A percentile compares a stretch with the other conserved stretches of the same genome.
These are phyloP conservation scores for Daldinia childiae DNA, from an alignment of 495 filamentous ascomycete species.

Conservation along the genomic window DNA sequence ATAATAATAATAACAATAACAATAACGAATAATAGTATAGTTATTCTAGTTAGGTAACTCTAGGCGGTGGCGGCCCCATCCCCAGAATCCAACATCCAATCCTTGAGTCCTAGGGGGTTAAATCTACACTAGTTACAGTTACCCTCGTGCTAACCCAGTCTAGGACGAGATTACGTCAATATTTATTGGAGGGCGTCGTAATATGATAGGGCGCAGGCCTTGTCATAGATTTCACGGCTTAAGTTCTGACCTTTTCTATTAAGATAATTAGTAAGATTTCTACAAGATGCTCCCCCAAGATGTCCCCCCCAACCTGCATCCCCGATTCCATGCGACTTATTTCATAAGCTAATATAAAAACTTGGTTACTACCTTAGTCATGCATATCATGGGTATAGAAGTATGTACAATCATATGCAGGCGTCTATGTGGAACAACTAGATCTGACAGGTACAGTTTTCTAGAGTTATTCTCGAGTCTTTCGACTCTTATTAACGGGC, in stretches of 20 bases:
- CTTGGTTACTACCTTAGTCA: slow-evolving; percentile 17
- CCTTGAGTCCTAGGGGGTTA: slow-evolving; percentile 21
- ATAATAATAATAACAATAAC: too few species aligned
- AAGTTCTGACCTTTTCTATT: slow-evolving; percentile 31
- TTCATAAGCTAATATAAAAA: slow-evolving; percentile 9
- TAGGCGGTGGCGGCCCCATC: slow-evolving; percentile 21
- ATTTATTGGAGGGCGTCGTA: slow-evolving; percentile 16
- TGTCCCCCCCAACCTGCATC: slow-evolving; percentile 6
- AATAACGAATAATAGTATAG: too few species aligned
- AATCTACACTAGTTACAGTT: slow-evolving; percentile 13
- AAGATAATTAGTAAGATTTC: slow-evolving; percentile 39
- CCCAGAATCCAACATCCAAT: slow-evolving; percentile 22
- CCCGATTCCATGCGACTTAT: slow-evolving; percentile 3
- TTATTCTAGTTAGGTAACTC: slow-evolving; percentile 36
- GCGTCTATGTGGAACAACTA: slow-evolving; percentile 8
- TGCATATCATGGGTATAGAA: slow-evolving; percentile 31
- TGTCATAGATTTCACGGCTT: slow-evolving; percentile 1
- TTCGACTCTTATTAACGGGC: slow-evolving; percentile 12
- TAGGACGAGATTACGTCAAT: slow-evolving; percentile 42
- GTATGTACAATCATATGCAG: slow-evolving; percentile 2
- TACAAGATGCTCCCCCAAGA: slow-evolving; percentile 7
- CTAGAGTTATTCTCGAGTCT: slow-evolving; percentile 12
- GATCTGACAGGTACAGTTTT: slow-evolving; percentile 30
- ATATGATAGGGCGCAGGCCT: slow-evolving; percentile 2
- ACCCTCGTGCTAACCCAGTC: slow-evolving; percentile 26